These are phyloP conservation scores for Blastobotrys terrestris DNA, from an alignment of 805 yeast species.

Conservation along the genomic window DNA sequence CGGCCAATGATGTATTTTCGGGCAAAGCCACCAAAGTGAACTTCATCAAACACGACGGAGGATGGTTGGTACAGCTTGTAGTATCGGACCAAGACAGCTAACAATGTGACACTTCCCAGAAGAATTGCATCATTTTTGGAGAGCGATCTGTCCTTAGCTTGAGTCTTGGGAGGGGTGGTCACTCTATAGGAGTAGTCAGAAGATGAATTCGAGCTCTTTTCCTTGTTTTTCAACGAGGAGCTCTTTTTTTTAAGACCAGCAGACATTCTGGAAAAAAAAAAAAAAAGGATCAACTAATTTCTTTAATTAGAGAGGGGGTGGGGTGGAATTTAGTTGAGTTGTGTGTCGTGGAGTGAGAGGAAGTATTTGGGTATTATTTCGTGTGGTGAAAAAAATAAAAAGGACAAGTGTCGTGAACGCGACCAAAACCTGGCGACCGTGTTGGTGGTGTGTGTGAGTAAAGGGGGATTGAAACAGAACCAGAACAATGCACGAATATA, in stretches of 20 bases:
- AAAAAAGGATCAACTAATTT: not conserved
- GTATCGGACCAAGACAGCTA: slow-evolving; percentile 57
- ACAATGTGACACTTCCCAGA: slow-evolving; percentile 36
- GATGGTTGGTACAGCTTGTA: slow-evolving; percentile 58
- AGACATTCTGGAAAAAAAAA: slow-evolving; percentile 4
- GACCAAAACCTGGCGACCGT: not conserved
- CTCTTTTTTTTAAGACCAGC: slow-evolving; percentile 4
- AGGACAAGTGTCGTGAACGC: not conserved
- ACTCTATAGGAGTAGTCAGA: slow-evolving; percentile 19
- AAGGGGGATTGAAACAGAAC: too few species aligned
- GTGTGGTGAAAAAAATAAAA: not conserved
- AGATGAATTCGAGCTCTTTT: not conserved
- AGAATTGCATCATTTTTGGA: slow-evolving; percentile 13
- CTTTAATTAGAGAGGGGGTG: too few species aligned
- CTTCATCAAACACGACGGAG: slow-evolving; percentile 81
- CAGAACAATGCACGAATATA: too few species aligned
- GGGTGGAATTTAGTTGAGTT: not conserved
- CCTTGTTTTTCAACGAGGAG: not conserved
- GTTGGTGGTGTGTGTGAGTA: not conserved
- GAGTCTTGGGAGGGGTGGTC: slow-evolving; percentile 22
- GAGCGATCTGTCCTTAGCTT: slow-evolving; percentile 22
- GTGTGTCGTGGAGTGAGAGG: not conserved
- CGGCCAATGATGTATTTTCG: slow-evolving; percentile 62
- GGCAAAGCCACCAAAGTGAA: slow-evolving; percentile 96
- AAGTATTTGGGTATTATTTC: not conserved